Evolutionary conservation across 2,329 filamentous ascomycete genomes (phyloP), one percentile per base, ranked within the genome.

Genomic region (Bipolaris gigantea): DNA sequence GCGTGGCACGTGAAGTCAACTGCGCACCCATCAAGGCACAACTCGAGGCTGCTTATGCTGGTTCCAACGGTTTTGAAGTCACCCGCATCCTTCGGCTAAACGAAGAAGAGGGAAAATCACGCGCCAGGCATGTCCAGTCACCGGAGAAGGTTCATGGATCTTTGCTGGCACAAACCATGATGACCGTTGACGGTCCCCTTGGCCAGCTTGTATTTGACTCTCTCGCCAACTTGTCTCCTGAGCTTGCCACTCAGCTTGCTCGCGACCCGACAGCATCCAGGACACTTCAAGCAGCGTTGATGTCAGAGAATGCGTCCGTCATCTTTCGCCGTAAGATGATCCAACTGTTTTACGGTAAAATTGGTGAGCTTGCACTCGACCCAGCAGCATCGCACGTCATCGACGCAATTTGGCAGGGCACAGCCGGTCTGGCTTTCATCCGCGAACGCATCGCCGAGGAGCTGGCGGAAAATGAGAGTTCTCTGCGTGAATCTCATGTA

Each of bases 91-190:
- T 89, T 33, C 81, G 81, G 57, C 72, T 87, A 16, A 81, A 80
- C 30, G 77, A 83, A 23, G 73, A 76, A 6, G 67, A 74, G 73
- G 63, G 57, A 16, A 72, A 71, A 45, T 49, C 56, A 6, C 63
- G 67, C 30, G 56, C 65, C 47, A 73, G 66, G 35, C 58, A 68
- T 45, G 63, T 70, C 48, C 64, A 68, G 32, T 61, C 70, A 6
- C 69, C 76, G 61, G 63, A 84, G 76, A 85, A 90, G 80, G 74
- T 90, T 71, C 92, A 99, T 76, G 90, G 89, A 55, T 91, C 90
- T 18, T 82, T 96, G 42, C 82, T 99, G 25, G 87, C 89, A 8
- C 87, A 94, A 57, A 79, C 89, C 4, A 88, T 99, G 79, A 84
- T 97, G 46, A 77, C 83, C 7, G 87, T 90, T 23, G 84, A 89